Base-by-base conservation (phyloP, 345 rosid genomes). In the Salix exigua region DNA sequence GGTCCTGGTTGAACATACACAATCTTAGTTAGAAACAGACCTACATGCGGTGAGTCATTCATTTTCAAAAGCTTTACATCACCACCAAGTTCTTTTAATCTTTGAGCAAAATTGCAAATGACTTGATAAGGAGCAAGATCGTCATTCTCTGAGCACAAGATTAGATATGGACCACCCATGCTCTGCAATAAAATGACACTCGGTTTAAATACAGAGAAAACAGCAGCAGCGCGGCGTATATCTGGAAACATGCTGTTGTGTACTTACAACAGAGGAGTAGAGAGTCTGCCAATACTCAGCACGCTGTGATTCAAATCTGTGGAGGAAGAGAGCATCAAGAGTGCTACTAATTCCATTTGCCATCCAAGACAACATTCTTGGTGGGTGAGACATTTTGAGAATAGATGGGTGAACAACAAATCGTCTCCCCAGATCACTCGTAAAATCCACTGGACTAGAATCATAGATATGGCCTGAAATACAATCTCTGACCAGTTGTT, bases 211-310 rank as follows among this genome's bases (percentile, higher is more conserved):
- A 19, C 18, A 13, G 38, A 17, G 26, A 25, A 11, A 33, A 17
- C 1, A 62, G 14, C 71, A 51, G 42, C 40, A 17, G 18, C 4
- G 58, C 53, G 78, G 46, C 4, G 53, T 16, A 81, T 6, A 0
- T 25, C n/a, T 5, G 40, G 70, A 53, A 63, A 28, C 17, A 30
- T 50, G 65, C 53, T 44, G 17, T 35, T 70, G 62, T 77, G 51
- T 60, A 85, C 94, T 91, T 88, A 95, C 99, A 58, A 90, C 83
- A 66, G 99, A 88, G 48, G 97, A 89, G 85, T 95, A 93, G 33
- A 95, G 85, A 71, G 97, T 93, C 87, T 89, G 98, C 99, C 99
- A 95, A 78, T 79, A 95, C 80, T 90, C 92, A 38, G 96, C 94
- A 75, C 98, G 91, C 63, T 93, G 92, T 35, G 98, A 86, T 82